Percentiles rank a stretch among this genome's conserved stretches.
Conservation (phyloP, 108 stramenopile species). For the Stephanodiscus triporus region DNA sequence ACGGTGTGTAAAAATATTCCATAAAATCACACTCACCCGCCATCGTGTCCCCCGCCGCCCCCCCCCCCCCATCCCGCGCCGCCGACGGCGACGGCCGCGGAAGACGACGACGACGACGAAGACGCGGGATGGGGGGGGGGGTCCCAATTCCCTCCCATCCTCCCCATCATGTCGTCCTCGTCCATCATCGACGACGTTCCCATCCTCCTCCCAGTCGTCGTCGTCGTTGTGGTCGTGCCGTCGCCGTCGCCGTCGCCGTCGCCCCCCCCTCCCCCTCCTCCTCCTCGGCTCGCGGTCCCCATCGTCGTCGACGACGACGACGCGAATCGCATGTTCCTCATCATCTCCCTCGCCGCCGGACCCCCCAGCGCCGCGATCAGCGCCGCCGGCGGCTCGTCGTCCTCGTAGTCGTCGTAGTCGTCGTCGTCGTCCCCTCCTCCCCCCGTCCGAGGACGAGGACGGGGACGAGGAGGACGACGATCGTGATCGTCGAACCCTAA, state of each 20-base stretch:
- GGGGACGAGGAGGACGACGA: too few species aligned
- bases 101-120: background rate
- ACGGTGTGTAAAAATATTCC: too few species aligned
- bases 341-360: conserved; percentile 14
- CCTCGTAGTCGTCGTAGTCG: background rate
- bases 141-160: conserved; percentile 3
- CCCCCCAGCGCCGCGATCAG: conserved; percentile 44
- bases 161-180: background rate
- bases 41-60: too few species aligned
- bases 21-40: too few species aligned
- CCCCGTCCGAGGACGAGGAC: too few species aligned
- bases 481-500: conserved; percentile 2
- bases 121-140: background rate
- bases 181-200: background rate
- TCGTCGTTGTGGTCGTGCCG: background rate
- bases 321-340: conserved; percentile 9
- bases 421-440: conserved; percentile 6
- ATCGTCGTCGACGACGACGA: conserved; percentile 1
- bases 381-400: conserved; percentile 11
- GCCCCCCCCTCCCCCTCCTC: too few species aligned
- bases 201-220: background rate
- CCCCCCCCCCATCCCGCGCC: background rate
- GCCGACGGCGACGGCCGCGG: too few species aligned
- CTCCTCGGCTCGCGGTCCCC: background rate
- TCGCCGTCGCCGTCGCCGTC: background rate